phyloP scores from a whole-genome alignment of 2,329 filamentous ascomycete species.

The Trichoderma breve region DNA sequence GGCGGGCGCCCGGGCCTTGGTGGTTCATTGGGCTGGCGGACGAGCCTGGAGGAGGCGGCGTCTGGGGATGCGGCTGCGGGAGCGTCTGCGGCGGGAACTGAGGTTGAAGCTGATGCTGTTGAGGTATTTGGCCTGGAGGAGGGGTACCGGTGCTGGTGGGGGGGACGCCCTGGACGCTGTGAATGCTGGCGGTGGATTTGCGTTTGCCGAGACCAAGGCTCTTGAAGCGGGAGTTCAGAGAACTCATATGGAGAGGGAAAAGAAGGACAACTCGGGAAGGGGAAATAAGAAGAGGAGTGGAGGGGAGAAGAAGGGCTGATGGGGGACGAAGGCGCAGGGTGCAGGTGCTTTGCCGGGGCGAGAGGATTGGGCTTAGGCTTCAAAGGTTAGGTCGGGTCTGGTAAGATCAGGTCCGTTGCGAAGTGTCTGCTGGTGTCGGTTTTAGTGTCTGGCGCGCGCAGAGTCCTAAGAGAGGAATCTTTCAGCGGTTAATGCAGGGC shows the following conservation, averaged over 20 bases:
- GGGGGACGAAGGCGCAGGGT: constrained; percentile 16
- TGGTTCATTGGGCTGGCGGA: constrained; percentile 60
- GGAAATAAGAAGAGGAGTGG: constrained; percentile 26
- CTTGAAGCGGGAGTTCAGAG: constrained; percentile 77
- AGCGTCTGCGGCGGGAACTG: constrained; percentile 40
- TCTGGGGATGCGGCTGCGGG: constrained; percentile 39
- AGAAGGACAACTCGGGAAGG: constrained; percentile 22
- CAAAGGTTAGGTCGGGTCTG: neutral
- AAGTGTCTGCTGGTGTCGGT: neutral
- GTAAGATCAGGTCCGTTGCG: constrained; percentile 1
- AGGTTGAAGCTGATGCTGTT: constrained; percentile 35
- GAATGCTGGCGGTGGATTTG: constrained; percentile 64
- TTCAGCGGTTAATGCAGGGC: neutral
- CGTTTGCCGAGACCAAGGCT: constrained; percentile 79
- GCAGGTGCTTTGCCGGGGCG: constrained; percentile 14
- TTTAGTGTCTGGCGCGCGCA: constrained; percentile 1
- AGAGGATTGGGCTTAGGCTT: constrained; percentile 18
- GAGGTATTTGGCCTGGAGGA: constrained; percentile 51
- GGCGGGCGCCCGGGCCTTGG: constrained; percentile 57
- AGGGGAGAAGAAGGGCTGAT: constrained; percentile 21
- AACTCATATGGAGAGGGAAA: constrained; percentile 60
- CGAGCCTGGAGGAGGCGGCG: constrained; percentile 41
- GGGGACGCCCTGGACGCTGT: constrained; percentile 42
- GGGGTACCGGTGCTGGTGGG: constrained; percentile 35
- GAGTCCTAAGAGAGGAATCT: neutral